Evolutionary conservation across 202 grass and related monocot genomes (phyloP).

Genomic region (Cymbopogon flexuosus): DNA sequence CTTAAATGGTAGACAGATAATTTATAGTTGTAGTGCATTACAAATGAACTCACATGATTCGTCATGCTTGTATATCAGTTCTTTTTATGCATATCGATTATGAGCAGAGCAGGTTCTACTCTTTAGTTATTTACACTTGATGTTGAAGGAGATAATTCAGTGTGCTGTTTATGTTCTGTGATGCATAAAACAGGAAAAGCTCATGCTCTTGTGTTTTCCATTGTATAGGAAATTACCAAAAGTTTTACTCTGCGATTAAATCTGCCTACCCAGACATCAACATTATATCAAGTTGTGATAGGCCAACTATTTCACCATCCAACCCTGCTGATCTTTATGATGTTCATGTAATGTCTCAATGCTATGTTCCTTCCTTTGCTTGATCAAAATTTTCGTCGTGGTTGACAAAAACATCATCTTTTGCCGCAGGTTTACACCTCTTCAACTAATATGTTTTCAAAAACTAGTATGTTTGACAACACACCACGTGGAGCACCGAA

Average conservation of each 20-base stretch:
- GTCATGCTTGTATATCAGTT: not conserved
- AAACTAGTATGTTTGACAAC: slow-evolving; percentile 62
- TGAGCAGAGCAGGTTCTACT: not conserved
- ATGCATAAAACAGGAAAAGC: not conserved
- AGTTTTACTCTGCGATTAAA: slow-evolving; percentile 85
- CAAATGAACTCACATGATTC: not conserved
- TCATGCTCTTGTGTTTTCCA: not conserved
- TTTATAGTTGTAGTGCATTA: not conserved
- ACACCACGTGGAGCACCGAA: slow-evolving; percentile 52
- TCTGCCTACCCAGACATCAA: slow-evolving; percentile 73
- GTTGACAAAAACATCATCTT: slow-evolving; percentile 26
- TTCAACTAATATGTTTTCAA: slow-evolving; percentile 65
- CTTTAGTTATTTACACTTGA: not conserved
- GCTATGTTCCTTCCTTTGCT: slow-evolving; percentile 3
- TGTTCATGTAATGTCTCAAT: slow-evolving; percentile 61
- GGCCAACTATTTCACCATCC: slow-evolving; percentile 49
- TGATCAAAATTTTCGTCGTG: not conserved
- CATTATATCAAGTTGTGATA: slow-evolving; percentile 78
- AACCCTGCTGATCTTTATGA: slow-evolving; percentile 94
- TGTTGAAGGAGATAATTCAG: not conserved
- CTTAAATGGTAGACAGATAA: not conserved
- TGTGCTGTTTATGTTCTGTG: not conserved
- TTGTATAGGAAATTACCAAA: slow-evolving; percentile 69
- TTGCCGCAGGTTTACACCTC: slow-evolving; percentile 63
- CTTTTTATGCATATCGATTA: not conserved